A percentile compares a stretch with the other conserved stretches of the same genome.
Conservation (phyloP, 2,329 filamentous ascomycete genomes). For the Arachnopeziza araneosa region DNA sequence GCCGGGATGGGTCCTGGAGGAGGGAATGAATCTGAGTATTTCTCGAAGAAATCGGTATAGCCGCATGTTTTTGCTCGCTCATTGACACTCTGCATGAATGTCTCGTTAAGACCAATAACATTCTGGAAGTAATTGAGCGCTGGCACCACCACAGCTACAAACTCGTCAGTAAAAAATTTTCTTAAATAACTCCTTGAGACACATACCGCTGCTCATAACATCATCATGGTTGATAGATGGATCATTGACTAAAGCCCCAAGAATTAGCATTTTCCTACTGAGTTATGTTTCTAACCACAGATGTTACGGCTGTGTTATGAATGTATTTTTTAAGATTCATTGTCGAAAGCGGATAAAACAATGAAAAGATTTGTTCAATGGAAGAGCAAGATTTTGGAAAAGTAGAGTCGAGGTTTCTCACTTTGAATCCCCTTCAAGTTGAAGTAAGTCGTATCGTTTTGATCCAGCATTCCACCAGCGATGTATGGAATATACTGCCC, state of each 20-base stretch:
- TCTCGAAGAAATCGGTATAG: conserved; percentile 43
- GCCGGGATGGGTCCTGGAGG: conserved; percentile 47
- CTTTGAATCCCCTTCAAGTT: conserved; percentile 52
- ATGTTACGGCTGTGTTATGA: no score
- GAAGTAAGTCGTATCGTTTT: conserved; percentile 49
- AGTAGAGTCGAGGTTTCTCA: no score
- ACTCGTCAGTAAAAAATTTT: neutral
- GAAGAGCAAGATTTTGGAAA: no score
- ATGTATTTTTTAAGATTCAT: no score
- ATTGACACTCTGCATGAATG: conserved; percentile 42
- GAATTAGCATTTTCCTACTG: no score
- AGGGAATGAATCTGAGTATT: conserved; percentile 50
- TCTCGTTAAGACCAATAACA: conserved; percentile 48
- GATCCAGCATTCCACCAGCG: conserved; percentile 44
- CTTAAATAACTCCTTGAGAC: neutral
- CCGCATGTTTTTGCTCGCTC: conserved; percentile 43
- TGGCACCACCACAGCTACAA: conserved; percentile 14
- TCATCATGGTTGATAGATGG: conserved; percentile 42
- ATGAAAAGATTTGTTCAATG: no score
- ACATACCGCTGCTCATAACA: conserved; percentile 15
- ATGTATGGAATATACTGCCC: conserved; percentile 42
- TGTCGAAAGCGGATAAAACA: no score
- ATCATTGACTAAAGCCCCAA: conserved; percentile 42
- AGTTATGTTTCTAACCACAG: no score
- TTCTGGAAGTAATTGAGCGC: conserved; percentile 45